phyloP scores from a whole-genome alignment of 2,329 filamentous ascomycete genomes.

The Camillea tinctor region DNA sequence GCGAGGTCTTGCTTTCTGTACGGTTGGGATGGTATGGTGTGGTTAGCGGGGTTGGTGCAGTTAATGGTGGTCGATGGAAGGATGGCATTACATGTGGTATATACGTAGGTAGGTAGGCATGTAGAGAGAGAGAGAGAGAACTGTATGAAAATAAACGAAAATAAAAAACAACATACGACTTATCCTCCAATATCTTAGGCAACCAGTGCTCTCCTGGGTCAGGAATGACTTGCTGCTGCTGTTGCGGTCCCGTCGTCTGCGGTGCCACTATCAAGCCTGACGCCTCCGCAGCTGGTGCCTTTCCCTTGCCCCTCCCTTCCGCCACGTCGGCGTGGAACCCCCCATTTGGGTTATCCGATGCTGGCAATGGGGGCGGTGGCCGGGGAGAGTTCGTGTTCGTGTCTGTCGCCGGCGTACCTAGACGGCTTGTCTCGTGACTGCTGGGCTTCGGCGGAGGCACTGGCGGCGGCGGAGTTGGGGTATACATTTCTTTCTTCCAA shows the following conservation, averaged over 20 bases:
- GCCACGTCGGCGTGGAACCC: constrained; percentile 8
- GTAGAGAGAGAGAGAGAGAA: too few species aligned
- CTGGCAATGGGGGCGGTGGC: constrained; percentile 40
- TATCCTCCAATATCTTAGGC: constrained; percentile 72
- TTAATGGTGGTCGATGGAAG: constrained; percentile 2
- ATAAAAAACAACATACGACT: constrained; percentile 59
- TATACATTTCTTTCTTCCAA: too few species aligned
- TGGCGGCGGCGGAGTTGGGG: constrained; percentile 58
- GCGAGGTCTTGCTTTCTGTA: constrained; percentile 76
- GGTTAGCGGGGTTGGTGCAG: too few species aligned
- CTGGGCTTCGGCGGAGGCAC: constrained; percentile 70
- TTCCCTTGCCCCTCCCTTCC: constrained; percentile 20
- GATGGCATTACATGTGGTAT: neutral
- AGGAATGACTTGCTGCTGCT: constrained; percentile 39
- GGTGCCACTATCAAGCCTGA: constrained; percentile 33
- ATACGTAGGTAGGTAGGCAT: neutral
- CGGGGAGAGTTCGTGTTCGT: constrained; percentile 38
- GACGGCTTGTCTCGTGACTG: constrained; percentile 66
- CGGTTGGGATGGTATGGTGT: constrained; percentile 2
- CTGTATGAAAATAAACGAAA: constrained; percentile 6
- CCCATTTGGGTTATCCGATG: too few species aligned
- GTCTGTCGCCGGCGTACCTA: constrained; percentile 57
- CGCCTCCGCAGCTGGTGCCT: constrained; percentile 22
- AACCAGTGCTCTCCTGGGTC: constrained; percentile 75
- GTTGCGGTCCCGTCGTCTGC: constrained; percentile 1